Base-by-base conservation (phyloP, 495 filamentous ascomycete species). In the Hypoxylon lienhwacheense region DNA sequence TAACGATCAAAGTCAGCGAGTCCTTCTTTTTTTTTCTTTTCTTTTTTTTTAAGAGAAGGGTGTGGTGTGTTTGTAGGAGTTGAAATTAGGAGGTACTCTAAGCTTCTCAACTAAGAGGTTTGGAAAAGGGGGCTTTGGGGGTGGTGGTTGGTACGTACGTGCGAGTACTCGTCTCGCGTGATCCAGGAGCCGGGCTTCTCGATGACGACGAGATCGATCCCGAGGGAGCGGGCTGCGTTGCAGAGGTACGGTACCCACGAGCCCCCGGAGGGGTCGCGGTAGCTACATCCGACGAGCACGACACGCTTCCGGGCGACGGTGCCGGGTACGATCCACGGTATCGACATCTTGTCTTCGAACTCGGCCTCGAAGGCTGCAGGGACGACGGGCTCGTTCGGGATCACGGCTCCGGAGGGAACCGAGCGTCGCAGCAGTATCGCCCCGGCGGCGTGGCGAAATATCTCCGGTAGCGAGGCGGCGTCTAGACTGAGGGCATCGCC, bases 101-200 rank as follows among this genome's bases (percentile, higher is more conserved):
- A 24, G 20, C 36, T 20, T 4, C 7, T 3, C 14, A 8, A 8
- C 8, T 5, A 26, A 8, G 24, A 8, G 24, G 24, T 5, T 5
- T 5, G 24, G 24, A 12, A 40, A 21, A 22, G 2, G 20, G 19
- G 21, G 20, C 16, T n/a, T n/a, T n/a, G n/a, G n/a, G 12, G 7
- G n/a, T 41, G 19, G 1, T 25, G 5, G 4, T n/a, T 15, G 21
- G 1, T 41, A 26, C 37, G 25, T 41, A 41, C 37, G 20, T 41
- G 37, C 15, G 46, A 56, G 44, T 70, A 73, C 10, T 70, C 59
- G 4, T 57, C 47, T 4, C 53, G 54, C 57, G 73, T 62, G 15
- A 81, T 55, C 78, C 78, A 80, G 43, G 78, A 72, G 1, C 76
- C 74, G 1, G 67, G 59, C 4, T 72, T 65, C 37, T 79, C 76